Conservation (phyloP, 2,329 filamentous ascomycete species). For the Kalmusia sp. region DNA sequence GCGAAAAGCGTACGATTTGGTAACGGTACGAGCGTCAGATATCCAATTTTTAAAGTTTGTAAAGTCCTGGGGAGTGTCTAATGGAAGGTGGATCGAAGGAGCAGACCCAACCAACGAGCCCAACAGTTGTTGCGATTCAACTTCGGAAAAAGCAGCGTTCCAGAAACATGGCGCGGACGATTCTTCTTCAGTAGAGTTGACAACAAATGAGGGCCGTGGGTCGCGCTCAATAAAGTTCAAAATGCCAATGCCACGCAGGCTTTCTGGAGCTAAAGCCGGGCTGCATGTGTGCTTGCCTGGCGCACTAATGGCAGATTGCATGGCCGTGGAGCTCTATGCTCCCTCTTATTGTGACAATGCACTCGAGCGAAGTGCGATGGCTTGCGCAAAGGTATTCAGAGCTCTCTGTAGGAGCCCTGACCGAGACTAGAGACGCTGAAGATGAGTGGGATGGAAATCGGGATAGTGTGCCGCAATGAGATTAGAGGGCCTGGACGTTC, state of each 20-base stretch:
- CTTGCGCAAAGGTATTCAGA: neutral
- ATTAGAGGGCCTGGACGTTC: too few relatives aligned
- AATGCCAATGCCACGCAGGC: slow-evolving; percentile 22
- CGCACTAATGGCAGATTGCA: neutral
- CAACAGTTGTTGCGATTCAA: slow-evolving; percentile 16
- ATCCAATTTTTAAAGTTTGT: slow-evolving; percentile 28
- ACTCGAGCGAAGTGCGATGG: neutral
- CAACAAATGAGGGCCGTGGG: slow-evolving; percentile 26
- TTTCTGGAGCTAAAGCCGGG: slow-evolving; percentile 10
- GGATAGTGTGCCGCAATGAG: neutral
- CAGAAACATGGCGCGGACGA: slow-evolving; percentile 19
- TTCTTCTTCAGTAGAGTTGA: slow-evolving; percentile 12
- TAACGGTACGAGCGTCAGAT: neutral
- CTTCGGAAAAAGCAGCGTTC: slow-evolving; percentile 27
- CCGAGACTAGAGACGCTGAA: too few relatives aligned
- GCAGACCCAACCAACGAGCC: slow-evolving; percentile 12
- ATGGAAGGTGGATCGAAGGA: neutral
- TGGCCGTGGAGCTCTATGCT: neutral
- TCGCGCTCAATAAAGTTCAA: slow-evolving; percentile 29
- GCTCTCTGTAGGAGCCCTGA: neutral
- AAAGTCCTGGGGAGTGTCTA: slow-evolving; percentile 2
- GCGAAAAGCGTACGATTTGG: slow-evolving; percentile 10
- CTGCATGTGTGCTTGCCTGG: neutral
- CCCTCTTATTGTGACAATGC: neutral
- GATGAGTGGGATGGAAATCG: neutral